These are phyloP conservation scores for Hypoxylon rickii DNA, from an alignment of 495 filamentous ascomycete species.

Conservation along the genomic window DNA sequence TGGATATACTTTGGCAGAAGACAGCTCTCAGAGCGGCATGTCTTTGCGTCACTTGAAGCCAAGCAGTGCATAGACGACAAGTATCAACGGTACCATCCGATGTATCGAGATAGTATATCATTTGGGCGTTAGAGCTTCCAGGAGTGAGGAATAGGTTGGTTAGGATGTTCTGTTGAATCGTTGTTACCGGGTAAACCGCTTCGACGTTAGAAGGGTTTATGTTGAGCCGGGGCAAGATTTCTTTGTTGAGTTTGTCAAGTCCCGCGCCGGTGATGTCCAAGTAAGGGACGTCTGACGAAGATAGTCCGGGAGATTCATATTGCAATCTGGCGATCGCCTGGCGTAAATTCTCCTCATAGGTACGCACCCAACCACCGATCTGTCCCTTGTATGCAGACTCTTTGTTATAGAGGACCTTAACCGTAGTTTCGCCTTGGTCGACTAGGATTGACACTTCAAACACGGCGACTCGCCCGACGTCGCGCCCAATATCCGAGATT, in stretches of 20 bases:
- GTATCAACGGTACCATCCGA: constrained; percentile 44
- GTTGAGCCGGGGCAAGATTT: constrained; percentile 55
- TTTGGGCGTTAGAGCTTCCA: constrained; percentile 63
- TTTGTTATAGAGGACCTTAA: constrained; percentile 67
- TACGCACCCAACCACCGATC: constrained; percentile 63
- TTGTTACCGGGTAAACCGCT: constrained; percentile 65
- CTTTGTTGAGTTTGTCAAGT: constrained; percentile 55
- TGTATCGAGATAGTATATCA: constrained; percentile 61
- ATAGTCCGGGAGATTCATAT: constrained; percentile 54
- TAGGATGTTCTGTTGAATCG: constrained; percentile 70
- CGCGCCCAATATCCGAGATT: constrained; percentile 62
- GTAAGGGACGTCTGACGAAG: constrained; percentile 66
- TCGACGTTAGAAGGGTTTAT: constrained; percentile 54
- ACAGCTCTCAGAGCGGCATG: constrained; percentile 50
- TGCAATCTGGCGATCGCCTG: constrained; percentile 56
- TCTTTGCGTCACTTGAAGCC: constrained; percentile 46
- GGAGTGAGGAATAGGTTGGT: constrained; percentile 61
- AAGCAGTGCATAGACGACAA: constrained; percentile 50
- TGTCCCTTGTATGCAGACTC: constrained; percentile 61
- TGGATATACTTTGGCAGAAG: constrained; percentile 49
- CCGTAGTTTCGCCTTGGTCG: constrained; percentile 61
- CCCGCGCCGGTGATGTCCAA: constrained; percentile 64
- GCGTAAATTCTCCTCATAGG: constrained; percentile 60
- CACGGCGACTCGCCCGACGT: constrained; percentile 62
- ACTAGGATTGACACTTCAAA: constrained; percentile 67